Evolutionary conservation across 441 rosid species (phyloP).

Genomic region (Aleurites moluccanus): DNA sequence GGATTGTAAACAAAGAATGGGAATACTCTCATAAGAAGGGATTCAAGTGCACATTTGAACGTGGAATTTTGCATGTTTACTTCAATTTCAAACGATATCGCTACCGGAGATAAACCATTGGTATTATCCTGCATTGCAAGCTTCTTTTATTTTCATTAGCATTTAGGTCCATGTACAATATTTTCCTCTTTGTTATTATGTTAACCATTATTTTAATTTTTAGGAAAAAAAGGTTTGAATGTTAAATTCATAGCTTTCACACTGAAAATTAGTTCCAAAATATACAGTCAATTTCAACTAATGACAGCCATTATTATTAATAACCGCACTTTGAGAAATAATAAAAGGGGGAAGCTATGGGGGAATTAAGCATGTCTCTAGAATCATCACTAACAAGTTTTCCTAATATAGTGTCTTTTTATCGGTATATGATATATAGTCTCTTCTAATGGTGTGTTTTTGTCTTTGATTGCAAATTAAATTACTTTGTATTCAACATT

Average conservation of each 20-base stretch:
- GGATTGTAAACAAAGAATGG: constrained; percentile 93
- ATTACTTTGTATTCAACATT: not conserved
- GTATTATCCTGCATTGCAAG: too few relatives aligned
- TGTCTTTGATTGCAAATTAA: not conserved
- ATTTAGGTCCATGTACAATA: too few relatives aligned
- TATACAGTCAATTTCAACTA: not conserved
- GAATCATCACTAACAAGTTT: not conserved
- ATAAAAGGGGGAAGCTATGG: not conserved
- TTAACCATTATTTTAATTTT: not conserved
- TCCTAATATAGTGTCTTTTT: too few relatives aligned
- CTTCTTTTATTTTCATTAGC: too few relatives aligned
- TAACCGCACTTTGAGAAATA: not conserved
- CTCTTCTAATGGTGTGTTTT: not conserved
- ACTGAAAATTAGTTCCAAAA: not conserved
- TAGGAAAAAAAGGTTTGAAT: not conserved
- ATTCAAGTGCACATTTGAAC: constrained; percentile 87
- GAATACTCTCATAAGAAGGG: constrained; percentile 98
- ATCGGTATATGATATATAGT: too few relatives aligned
- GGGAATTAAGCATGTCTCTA: not conserved
- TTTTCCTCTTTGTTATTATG: too few relatives aligned
- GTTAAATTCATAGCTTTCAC: not conserved
- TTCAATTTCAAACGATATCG: constrained; percentile 92
- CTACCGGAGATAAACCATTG: constrained; percentile 60
- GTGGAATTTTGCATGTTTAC: constrained; percentile 84
- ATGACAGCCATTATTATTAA: not conserved